phyloP scores from a whole-genome alignment of 805 yeast genomes.

The Naumovozyma dairenensis region DNA sequence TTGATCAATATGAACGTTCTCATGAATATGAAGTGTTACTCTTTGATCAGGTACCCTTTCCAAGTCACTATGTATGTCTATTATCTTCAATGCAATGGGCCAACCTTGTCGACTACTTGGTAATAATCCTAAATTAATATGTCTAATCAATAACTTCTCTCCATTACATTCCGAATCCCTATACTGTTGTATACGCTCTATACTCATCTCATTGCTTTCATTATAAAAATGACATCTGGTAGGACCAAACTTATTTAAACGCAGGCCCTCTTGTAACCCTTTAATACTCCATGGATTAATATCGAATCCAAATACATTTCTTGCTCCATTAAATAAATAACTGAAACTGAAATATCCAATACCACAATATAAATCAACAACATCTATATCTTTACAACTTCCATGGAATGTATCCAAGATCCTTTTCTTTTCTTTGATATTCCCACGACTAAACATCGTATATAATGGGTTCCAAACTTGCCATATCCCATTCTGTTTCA shows the following conservation, averaged over 20 bases:
- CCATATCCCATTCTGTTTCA: conserved; percentile 59
- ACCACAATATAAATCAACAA: conserved; percentile 71
- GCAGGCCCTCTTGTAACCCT: conserved; percentile 53
- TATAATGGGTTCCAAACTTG: conserved; percentile 80
- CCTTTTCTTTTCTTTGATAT: conserved; percentile 69
- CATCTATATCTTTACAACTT: conserved; percentile 31
- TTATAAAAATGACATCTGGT: conserved; percentile 36
- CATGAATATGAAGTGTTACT: conserved; percentile 57
- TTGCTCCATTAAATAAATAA: conserved; percentile 48
- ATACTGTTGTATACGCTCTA: conserved; percentile 30
- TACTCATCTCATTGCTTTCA: conserved; percentile 52
- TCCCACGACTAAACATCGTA: conserved; percentile 85
- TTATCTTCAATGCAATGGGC: conserved; percentile 33
- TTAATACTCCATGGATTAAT: conserved; percentile 76
- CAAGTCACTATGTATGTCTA: conserved; percentile 9
- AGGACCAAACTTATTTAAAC: conserved; percentile 31
- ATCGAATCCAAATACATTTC: conserved; percentile 63
- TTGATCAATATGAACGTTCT: conserved; percentile 46
- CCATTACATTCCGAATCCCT: conserved; percentile 15
- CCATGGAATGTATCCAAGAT: conserved; percentile 37
- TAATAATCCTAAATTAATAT: conserved; percentile 69
- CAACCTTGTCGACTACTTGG: conserved; percentile 63
- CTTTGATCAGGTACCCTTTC: conserved; percentile 6
- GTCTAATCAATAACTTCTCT: conserved; percentile 30
- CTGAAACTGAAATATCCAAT: conserved; percentile 77